Evolutionary conservation across 2,329 filamentous ascomycete genomes (phyloP).

Genomic region (Gaeumannomyces sp.): DNA sequence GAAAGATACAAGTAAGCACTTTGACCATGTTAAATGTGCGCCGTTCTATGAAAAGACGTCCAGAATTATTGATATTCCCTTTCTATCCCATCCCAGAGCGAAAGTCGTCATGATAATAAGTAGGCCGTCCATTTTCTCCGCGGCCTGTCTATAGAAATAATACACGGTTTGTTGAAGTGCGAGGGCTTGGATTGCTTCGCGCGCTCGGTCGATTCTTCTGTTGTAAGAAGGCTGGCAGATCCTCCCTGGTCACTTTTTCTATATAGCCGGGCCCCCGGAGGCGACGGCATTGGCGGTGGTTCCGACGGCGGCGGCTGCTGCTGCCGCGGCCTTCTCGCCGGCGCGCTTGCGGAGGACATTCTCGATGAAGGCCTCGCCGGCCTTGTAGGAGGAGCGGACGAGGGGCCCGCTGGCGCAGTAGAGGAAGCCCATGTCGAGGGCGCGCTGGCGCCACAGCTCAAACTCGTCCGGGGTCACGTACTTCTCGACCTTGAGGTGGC

Average conservation of each 20-base stretch:
- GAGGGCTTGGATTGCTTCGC: not conserved
- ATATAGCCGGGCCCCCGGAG: too few species aligned
- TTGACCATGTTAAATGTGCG: not conserved
- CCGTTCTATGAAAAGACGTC: not conserved
- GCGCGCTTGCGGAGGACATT: slow-evolving; percentile 87
- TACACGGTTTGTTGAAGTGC: not conserved
- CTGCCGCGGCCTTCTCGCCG: slow-evolving; percentile 28
- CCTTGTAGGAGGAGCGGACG: slow-evolving; percentile 94
- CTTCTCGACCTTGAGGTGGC: slow-evolving; percentile 93
- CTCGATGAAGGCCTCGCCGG: slow-evolving; percentile 97
- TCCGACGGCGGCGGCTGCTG: slow-evolving; percentile 3
- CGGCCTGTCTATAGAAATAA: not conserved
- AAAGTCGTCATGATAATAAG: not conserved
- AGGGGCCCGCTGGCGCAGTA: slow-evolving; percentile 93
- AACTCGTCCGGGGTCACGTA: slow-evolving; percentile 91
- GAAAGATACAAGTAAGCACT: not conserved
- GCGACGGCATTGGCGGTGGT: not conserved
- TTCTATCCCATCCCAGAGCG: not conserved
- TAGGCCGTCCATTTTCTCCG: not conserved
- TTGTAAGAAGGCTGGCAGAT: too few species aligned
- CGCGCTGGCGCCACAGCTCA: slow-evolving; percentile 83
- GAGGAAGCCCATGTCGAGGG: slow-evolving; percentile 90
- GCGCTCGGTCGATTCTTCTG: too few species aligned
- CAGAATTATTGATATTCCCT: not conserved
- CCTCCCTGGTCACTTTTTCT: too few species aligned